Conservation (phyloP, 169 alveolate species). For the Sarcocystis neurona region DNA sequence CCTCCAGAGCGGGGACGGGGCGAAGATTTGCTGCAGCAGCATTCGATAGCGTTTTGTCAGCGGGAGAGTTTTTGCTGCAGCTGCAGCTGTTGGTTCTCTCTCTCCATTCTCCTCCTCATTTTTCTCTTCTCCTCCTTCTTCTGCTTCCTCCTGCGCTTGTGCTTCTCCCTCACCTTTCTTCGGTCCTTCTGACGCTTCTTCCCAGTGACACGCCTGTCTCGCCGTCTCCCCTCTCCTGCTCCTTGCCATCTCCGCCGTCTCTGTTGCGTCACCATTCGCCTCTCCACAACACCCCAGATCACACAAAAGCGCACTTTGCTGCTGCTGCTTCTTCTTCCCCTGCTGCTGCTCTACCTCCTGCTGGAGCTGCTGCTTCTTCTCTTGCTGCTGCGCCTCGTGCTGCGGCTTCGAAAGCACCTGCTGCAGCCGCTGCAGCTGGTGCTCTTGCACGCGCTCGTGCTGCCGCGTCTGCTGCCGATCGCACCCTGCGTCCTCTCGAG, state of each 20-base stretch:
- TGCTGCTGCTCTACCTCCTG: not conserved
- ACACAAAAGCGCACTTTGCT: constrained; percentile 29
- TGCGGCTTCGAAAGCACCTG: too few relatives aligned
- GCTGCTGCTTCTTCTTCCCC: constrained; percentile 51
- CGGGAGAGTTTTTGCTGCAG: not conserved
- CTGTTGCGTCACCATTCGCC: too few relatives aligned
- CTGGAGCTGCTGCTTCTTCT: not conserved
- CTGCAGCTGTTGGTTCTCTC: too few relatives aligned
- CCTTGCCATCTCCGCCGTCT: too few relatives aligned
- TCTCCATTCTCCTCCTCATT: too few relatives aligned
- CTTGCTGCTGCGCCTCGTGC: not conserved
- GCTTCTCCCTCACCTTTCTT: too few relatives aligned
- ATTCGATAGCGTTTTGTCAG: not conserved
- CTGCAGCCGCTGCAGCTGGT: not conserved
- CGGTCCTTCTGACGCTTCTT: not conserved
- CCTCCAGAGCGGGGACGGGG: not conserved
- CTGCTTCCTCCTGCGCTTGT: too few relatives aligned
- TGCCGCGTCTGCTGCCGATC: not conserved
- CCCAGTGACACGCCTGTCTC: not conserved
- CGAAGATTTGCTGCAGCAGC: not conserved
- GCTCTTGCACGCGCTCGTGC: not conserved
- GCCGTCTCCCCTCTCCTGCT: not conserved
- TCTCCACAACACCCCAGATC: too few relatives aligned
- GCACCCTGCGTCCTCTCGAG: too few relatives aligned
- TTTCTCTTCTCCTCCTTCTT: too few relatives aligned